phyloP scores from a whole-genome alignment of 176 grass and related monocot genomes.

The Hordeum vulgare region MorexV3_pseudomolecules_assembly NC_058520.1:417305454-417305953 shows the following conservation, averaged over 20 bases:
- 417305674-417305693: conserved; percentile 41
- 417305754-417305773: background rate
- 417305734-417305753: background rate
- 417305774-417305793: conserved; percentile 13
- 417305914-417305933: conserved; percentile 53
- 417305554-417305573: background rate
- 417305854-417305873: conserved; percentile 70
- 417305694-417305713: no score
- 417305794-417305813: conserved; percentile 63
- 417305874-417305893: conserved; percentile 65
- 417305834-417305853: conserved; percentile 65
- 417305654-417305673: conserved; percentile 19
- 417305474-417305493: conserved; percentile 38
- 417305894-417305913: conserved; percentile 23
- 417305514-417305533: background rate
- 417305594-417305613: conserved; percentile 25
- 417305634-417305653: conserved; percentile 14
- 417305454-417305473: conserved; percentile 52
- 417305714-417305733: background rate
- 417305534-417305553: background rate
- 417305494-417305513: conserved; percentile 31
- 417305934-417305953: conserved; percentile 33
- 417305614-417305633: conserved; percentile 41
- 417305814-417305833: conserved; percentile 64
- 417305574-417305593: background rate